These are phyloP conservation scores for Suillus alpinus DNA, from an alignment of 768 basidiomycete species.

Conservation along the genomic window DNA sequence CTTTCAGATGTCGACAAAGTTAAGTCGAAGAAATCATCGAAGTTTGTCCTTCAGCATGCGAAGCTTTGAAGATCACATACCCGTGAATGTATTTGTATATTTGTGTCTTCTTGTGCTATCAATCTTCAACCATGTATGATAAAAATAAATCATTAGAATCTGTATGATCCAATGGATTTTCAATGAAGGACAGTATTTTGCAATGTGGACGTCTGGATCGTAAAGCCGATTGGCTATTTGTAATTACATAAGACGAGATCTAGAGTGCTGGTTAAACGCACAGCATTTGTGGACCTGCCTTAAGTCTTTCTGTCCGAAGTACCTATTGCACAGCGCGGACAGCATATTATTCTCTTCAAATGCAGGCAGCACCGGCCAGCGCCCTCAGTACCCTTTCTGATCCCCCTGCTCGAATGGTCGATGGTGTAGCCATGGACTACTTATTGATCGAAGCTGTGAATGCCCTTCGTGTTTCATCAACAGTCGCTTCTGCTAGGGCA, in stretches of 20 bases:
- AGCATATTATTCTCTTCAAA: conserved; percentile 21
- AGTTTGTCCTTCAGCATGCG: conserved; percentile 38
- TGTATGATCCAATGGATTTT: neutral
- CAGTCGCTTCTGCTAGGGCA: conserved; percentile 63
- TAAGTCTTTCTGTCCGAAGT: neutral
- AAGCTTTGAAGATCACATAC: conserved; percentile 31
- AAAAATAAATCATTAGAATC: too few species aligned
- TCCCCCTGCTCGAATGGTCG: conserved; percentile 58
- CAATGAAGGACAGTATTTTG: neutral
- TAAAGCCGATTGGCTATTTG: too few species aligned
- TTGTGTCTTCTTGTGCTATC: neutral
- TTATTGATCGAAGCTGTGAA: conserved; percentile 80
- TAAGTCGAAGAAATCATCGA: conserved; percentile 63
- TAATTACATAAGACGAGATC: too few species aligned
- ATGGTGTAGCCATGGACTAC: conserved; percentile 77
- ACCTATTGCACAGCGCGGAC: neutral
- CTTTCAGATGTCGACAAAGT: conserved; percentile 70
- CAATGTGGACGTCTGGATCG: neutral
- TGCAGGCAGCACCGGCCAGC: conserved; percentile 16
- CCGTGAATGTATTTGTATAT: neutral
- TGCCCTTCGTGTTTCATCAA: conserved; percentile 71
- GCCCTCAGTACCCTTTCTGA: conserved; percentile 59
- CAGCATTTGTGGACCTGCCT: neutral
- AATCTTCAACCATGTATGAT: neutral
- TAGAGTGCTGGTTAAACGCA: too few species aligned